Percentiles rank a stretch among this genome's conserved stretches.
Evolutionary conservation across 768 basidiomycete genomes (phyloP).

Genomic region (Imleria badia): DNA sequence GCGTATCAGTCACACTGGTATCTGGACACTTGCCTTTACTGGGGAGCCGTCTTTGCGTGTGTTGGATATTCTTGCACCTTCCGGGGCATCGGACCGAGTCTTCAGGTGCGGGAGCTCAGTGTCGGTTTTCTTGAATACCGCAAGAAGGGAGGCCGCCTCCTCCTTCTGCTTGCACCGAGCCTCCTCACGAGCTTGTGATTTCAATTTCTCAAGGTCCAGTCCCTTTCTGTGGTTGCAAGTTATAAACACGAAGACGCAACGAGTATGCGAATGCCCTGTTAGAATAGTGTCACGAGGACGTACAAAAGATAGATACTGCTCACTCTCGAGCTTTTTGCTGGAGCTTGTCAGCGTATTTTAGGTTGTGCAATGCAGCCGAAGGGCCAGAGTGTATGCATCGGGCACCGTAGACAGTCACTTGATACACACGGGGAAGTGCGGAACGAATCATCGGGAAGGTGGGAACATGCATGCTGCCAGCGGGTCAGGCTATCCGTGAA

Average conservation of each 20-base stretch:
- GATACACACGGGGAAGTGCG: slow-evolving; percentile 1
- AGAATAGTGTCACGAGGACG: slow-evolving; percentile 13
- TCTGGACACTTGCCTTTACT: slow-evolving; percentile 48
- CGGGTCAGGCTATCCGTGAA: no score
- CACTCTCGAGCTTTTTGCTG: slow-evolving; percentile 64
- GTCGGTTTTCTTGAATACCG: slow-evolving; percentile 15
- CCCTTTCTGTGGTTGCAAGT: slow-evolving; percentile 39
- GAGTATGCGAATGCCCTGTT: slow-evolving; percentile 14
- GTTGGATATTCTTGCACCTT: slow-evolving; percentile 7
- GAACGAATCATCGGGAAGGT: slow-evolving; percentile 1
- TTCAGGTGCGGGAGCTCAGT: slow-evolving; percentile 4
- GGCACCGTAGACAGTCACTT: background rate
- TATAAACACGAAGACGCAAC: slow-evolving; percentile 2
- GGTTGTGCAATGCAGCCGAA: slow-evolving; percentile 28
- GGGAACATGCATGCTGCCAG: background rate
- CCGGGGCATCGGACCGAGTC: slow-evolving; percentile 1
- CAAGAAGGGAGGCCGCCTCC: slow-evolving; percentile 16
- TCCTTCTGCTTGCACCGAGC: slow-evolving; percentile 33
- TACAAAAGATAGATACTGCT: slow-evolving; percentile 28
- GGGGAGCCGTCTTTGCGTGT: slow-evolving; percentile 65
- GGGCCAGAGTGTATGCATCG: slow-evolving; percentile 18
- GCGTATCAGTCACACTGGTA: background rate
- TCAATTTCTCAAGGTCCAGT: slow-evolving; percentile 40
- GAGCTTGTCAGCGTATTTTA: slow-evolving; percentile 72
- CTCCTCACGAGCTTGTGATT: slow-evolving; percentile 25